Evolutionary conservation across 2,329 filamentous ascomycete species (phyloP).

Genomic region (Trichophyton verrucosum): DNA sequence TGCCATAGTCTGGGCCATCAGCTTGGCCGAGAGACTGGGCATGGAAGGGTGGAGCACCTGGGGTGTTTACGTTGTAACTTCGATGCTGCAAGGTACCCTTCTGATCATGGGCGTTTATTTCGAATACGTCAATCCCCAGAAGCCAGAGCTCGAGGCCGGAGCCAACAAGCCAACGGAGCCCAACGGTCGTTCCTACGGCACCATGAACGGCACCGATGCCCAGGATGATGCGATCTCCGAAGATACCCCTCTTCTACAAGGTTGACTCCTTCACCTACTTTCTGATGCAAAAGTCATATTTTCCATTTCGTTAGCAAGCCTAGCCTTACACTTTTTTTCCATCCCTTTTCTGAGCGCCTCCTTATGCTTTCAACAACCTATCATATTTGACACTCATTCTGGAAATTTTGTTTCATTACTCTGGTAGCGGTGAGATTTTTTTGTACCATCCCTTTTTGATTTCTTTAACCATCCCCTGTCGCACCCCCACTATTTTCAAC

Average conservation of each 20-base stretch:
- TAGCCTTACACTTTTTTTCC: neutral
- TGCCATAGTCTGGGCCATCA: conserved; percentile 77
- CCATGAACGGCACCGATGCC: conserved; percentile 7
- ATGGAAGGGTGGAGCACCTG: conserved; percentile 85
- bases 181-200: neutral
- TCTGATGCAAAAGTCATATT: neutral
- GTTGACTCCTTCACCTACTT: neutral
- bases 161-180: neutral
- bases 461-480: neutral
- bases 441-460: neutral
- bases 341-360: neutral
- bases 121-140: conserved; percentile 38
- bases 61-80: conserved; percentile 82
- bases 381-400: neutral
- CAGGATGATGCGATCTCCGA: conserved; percentile 11
- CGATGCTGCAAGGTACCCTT: conserved; percentile 68
- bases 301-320: neutral
- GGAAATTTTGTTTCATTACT: neutral
- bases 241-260: conserved; percentile 16
- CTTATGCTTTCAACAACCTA: neutral
- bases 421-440: neutral
- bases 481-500: neutral
- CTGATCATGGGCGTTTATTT: conserved; percentile 72
- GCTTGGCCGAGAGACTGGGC: conserved; percentile 67
- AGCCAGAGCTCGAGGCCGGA: conserved; percentile 17